Evolutionary conservation across 345 rosid species (phyloP), one percentile per base, ranked within the genome.

Genomic region (Hevea brasiliensis): DNA sequence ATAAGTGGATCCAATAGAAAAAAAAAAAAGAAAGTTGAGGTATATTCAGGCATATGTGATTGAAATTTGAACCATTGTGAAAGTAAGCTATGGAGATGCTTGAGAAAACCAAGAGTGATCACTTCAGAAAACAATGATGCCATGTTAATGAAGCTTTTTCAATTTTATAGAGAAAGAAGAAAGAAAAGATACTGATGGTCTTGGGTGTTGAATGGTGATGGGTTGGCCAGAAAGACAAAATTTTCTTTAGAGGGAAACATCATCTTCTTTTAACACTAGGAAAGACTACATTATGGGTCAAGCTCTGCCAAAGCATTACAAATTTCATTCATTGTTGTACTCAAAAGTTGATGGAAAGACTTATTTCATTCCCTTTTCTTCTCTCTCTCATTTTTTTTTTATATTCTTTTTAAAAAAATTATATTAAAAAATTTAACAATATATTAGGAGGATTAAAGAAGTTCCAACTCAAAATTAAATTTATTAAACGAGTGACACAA

Each of bases 221-320:
- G 61, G 64, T 37, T 26, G 51, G 68, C 29, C 15, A 51, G 48
- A 61, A 68, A 68, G 78, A 75, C 68, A 68, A 75, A 68, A 60
- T 47, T 24, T 60, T 45, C 62, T 75, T 68, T 17, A 32, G 51
- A 41, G 72, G 41, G 55, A 29, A 41, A 57, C 73, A 56, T 57
- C 60, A 23, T 68, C 72, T 41, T 68, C 72, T 55, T 68, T 68
- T 55, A 61, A n/a, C 72, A 50, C 14, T 21, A n/a, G 47, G 47
- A 68, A 60, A 67, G 72, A 74, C 66, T 58, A 23, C 50, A 56
- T 23, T 1, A 73, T 64, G 76, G 70, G 47, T 29, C 70, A 73
- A 63, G 42, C 64, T 74, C 59, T 32, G 48, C 13, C 44, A 56
- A 37, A 35, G 50, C 58, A 74, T 58, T 74, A 57, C 17, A 58